Evolutionary conservation across 2,329 filamentous ascomycete genomes (phyloP), one percentile per base, ranked within the genome.

Genomic region (Cordyceps fumosorosea): DNA sequence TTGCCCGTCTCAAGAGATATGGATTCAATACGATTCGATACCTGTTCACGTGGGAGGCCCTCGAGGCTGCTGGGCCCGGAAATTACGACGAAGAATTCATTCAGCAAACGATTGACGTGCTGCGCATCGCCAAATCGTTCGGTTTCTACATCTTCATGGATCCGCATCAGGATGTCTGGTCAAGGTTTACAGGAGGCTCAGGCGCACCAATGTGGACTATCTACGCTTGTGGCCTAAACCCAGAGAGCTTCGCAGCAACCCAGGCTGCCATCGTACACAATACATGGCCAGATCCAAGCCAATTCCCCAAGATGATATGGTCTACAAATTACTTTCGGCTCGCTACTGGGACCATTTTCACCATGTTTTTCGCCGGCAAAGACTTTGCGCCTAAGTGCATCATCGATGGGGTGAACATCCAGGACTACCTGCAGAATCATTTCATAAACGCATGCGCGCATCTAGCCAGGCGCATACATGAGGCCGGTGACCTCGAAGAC

Each of bases 291-390:
- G 84, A 96, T 22, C 91, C 93, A 10, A 87, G 87, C 29, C 83
- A 88, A 1, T 99, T 93, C 67, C 95, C 95, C 26, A 98, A 97
- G 78, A 99, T 99, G 96, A 93, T 98, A 63, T 99, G 95, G 95
- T 92, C 93, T 18, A 98, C 96, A 57, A 99, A 99, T 73, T 99
- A 99, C 75, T 89, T 86, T 65, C 85, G 95, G 26, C 80, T 98
- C 56, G 93, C 89, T 3, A 90, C 89, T 56, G 91, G 93, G 67
- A 93, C 91, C 52, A 91, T 98, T 67, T 98, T 97, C 73, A 96
- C 93, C 0, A 78, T 98, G 57, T 99, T 96, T 78, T 99, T 96
- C 73, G 93, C 84, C 10, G 95, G 95, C 42, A 86, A 81, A 65
- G 91, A 96, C 69, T 98, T 97, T 78, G 91, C 95, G 1, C 96